A percentile compares a stretch with the other conserved stretches of the same genome.
These are phyloP conservation scores for Skeletonema marinoi DNA, from an alignment of 108 stramenopile species.

Conservation along the genomic window DNA sequence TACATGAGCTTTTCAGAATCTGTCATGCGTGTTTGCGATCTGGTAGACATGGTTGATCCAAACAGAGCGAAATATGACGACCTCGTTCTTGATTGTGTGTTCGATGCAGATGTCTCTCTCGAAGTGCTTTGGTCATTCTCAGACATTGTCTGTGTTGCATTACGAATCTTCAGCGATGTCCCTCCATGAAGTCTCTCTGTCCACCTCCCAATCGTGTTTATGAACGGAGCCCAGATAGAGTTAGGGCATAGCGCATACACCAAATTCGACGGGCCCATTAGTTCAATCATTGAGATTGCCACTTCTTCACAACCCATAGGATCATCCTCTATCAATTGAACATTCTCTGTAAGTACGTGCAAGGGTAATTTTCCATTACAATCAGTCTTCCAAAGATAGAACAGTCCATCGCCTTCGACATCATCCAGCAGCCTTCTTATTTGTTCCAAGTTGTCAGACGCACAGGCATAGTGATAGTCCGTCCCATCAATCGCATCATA, in stretches of 20 bases:
- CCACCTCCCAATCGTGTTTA: conserved; percentile 31
- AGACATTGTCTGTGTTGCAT: neutral
- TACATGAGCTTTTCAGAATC: conserved; percentile 12
- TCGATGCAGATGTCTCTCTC: neutral
- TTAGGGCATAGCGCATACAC: conserved; percentile 28
- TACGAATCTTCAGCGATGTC: neutral
- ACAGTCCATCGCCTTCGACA: neutral
- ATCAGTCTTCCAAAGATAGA: conserved; percentile 12
- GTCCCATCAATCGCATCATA: conserved; percentile 14
- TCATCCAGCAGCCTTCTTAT: conserved; percentile 15
- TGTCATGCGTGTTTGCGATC: neutral
- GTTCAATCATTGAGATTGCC: conserved; percentile 14
- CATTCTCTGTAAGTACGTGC: conserved; percentile 33
- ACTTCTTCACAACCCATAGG: conserved; percentile 30
- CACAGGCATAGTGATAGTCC: conserved; percentile 45
- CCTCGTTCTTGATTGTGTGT: neutral
- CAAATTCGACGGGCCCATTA: conserved; percentile 32
- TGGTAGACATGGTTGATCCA: neutral
- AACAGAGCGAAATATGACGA: neutral
- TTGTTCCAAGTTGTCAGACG: conserved; percentile 13
- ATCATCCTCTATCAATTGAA: conserved; percentile 14
- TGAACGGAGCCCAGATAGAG: conserved; percentile 35
- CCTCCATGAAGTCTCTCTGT: conserved; percentile 20
- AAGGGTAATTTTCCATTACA: conserved; percentile 25
- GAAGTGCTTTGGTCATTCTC: neutral